Percentiles rank a stretch among this genome's conserved stretches.
phyloP scores from a whole-genome alignment of 768 basidiomycete genomes.

The Russula emetica region DNA sequence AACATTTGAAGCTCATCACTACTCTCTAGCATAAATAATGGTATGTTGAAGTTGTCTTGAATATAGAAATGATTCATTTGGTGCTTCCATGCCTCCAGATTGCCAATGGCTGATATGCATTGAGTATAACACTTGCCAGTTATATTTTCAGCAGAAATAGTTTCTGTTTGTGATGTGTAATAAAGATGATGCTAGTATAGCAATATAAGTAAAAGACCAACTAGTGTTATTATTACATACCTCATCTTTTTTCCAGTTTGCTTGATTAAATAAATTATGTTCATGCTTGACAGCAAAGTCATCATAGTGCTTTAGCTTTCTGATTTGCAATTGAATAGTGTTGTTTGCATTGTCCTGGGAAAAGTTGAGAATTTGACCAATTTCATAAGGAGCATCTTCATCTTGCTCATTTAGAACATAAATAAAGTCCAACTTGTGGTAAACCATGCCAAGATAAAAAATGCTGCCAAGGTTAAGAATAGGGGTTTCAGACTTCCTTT shows the following conservation, averaged over 20 bases:
- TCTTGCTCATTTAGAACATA: slow-evolving; percentile 41
- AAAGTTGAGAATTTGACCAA: slow-evolving; percentile 54
- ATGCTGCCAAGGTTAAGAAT: slow-evolving; percentile 36
- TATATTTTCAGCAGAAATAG: slow-evolving; percentile 37
- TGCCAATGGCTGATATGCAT: slow-evolving; percentile 34
- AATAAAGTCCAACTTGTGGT: slow-evolving; percentile 59
- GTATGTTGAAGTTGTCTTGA: not conserved
- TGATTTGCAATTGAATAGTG: slow-evolving; percentile 38
- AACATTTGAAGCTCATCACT: slow-evolving; percentile 7
- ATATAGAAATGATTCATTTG: slow-evolving; percentile 50
- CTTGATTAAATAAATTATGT: not conserved
- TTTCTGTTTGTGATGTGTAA: slow-evolving; percentile 33
- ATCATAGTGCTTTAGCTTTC: slow-evolving; percentile 46
- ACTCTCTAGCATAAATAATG: not conserved
- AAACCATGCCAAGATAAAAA: slow-evolving; percentile 42
- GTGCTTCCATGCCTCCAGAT: slow-evolving; percentile 44
- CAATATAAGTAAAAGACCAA: not conserved
- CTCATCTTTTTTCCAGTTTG: slow-evolving; percentile 16
- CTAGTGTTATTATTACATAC: not conserved
- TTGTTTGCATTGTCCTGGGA: slow-evolving; percentile 26
- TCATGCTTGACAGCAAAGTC: slow-evolving; percentile 34
- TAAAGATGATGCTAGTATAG: slow-evolving; percentile 40
- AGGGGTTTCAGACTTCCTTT: slow-evolving; percentile 17
- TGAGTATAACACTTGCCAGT: slow-evolving; percentile 55
- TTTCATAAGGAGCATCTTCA: slow-evolving; percentile 39